Percentiles rank a stretch among this genome's conserved stretches.
Evolutionary conservation across 23 red algal genomes (phyloP).

Genomic region (Pyropia haitanensis): DNA sequence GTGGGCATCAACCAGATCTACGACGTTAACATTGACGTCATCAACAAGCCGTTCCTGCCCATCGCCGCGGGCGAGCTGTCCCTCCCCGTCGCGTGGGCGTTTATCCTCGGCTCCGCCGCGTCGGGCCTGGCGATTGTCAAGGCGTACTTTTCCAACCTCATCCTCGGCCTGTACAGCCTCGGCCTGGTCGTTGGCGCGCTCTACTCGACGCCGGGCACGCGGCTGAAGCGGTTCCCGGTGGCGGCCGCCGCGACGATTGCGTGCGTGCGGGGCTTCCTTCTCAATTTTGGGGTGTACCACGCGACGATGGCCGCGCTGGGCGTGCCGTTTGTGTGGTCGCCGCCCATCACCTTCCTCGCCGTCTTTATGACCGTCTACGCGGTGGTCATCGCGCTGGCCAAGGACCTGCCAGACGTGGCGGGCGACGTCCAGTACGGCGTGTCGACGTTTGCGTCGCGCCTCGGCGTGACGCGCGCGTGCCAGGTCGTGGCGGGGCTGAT

Average conservation of each 20-base stretch:
- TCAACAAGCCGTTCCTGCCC: conserved; percentile 97
- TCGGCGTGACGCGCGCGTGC: conserved; percentile 37
- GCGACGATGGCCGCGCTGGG: conserved; percentile 75
- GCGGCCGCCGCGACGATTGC: conserved; percentile 79
- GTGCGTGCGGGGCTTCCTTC: conserved; percentile 77
- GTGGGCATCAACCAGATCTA: conserved; percentile 97
- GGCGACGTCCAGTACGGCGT: conserved; percentile 62
- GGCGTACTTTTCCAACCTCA: conserved; percentile 55
- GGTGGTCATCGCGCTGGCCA: conserved; percentile 80
- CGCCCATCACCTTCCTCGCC: conserved; percentile 69
- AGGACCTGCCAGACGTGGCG: conserved; percentile 78
- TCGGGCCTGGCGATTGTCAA: conserved; percentile 57
- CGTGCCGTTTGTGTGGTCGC: conserved; percentile 70
- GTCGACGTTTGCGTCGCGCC: conserved; percentile 65
- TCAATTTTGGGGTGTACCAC: conserved; percentile 96
- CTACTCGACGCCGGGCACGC: conserved; percentile 73
- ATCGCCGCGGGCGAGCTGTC: conserved; percentile 60
- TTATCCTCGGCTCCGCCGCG: conserved; percentile 39
- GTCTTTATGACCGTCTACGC: conserved; percentile 89
- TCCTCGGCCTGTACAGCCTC: conserved; percentile 73
- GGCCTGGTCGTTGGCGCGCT: conserved; percentile 76
- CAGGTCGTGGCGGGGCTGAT: conserved; percentile 37
- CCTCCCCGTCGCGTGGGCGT: conserved; percentile 37
- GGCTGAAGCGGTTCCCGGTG: conserved; percentile 54
- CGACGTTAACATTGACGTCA: conserved; percentile 65